Conservation (phyloP, 495 filamentous ascomycete genomes). For the Aspergillus coremiiformis region DNA sequence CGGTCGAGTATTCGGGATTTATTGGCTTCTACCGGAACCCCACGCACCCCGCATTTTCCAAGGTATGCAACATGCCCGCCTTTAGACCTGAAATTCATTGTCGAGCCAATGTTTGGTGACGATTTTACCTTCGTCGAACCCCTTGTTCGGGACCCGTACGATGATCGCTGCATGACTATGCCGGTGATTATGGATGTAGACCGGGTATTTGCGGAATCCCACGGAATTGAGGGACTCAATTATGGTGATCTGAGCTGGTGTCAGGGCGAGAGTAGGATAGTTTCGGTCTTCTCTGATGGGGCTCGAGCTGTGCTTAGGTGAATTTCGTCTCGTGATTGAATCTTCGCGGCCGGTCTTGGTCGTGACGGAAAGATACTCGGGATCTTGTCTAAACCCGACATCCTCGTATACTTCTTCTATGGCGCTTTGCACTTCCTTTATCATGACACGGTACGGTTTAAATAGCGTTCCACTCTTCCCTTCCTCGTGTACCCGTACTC, state of each 20-base stretch:
- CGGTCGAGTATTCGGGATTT: too few relatives aligned
- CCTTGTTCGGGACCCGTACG: constrained; percentile 54
- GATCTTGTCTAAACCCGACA: constrained; percentile 52
- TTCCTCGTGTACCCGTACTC: constrained; percentile 68
- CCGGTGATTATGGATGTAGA: constrained; percentile 72
- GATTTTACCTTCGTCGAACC: constrained; percentile 66
- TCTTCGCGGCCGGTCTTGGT: background rate
- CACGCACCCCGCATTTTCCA: background rate
- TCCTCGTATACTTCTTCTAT: constrained; percentile 70
- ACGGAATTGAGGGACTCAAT: constrained; percentile 68
- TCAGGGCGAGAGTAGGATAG: constrained; percentile 67
- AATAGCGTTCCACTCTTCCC: constrained; percentile 58
- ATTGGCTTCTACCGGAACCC: too few relatives aligned
- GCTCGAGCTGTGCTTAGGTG: background rate
- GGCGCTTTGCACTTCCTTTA: constrained; percentile 60
- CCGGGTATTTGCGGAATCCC: constrained; percentile 72
- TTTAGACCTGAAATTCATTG: constrained; percentile 62
- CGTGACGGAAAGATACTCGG: constrained; percentile 50
- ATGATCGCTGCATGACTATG: constrained; percentile 92
- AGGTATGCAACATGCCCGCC: background rate
- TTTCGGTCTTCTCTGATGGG: constrained; percentile 8
- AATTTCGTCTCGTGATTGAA: background rate
- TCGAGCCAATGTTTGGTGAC: constrained; percentile 79
- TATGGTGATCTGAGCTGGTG: constrained; percentile 73
- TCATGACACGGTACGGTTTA: constrained; percentile 63